phyloP scores from a whole-genome alignment of 1,284 basidiomycete species.

The Tausonia pullulans region DNA sequence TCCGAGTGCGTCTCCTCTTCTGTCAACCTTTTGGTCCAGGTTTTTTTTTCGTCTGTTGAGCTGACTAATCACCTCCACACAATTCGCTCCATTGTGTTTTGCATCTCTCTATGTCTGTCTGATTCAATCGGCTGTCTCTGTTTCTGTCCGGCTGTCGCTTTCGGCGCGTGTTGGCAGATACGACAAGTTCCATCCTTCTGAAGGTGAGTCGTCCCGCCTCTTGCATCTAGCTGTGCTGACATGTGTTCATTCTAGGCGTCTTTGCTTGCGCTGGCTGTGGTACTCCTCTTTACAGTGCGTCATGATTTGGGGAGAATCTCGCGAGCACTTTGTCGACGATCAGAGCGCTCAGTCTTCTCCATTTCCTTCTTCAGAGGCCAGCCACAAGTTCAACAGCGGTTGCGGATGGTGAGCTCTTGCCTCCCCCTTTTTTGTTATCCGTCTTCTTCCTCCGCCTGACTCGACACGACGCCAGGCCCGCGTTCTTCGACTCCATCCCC shows the following conservation, averaged over 20 bases:
- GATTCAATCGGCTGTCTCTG: too few species aligned
- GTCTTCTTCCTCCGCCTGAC: neutral
- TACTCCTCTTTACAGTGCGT: slow-evolving; percentile 3
- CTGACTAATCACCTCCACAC: too few species aligned
- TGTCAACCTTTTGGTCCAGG: too few species aligned
- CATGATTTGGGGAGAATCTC: neutral
- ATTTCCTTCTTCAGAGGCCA: slow-evolving; percentile 1
- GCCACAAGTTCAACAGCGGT: slow-evolving; percentile 15
- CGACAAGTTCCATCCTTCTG: slow-evolving; percentile 14
- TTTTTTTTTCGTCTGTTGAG: too few species aligned
- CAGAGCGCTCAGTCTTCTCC: neutral
- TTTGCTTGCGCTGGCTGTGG: slow-evolving; percentile 16
- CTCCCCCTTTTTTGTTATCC: neutral
- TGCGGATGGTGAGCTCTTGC: slow-evolving; percentile 6
- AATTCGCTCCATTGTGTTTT: too few species aligned
- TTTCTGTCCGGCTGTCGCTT: too few species aligned
- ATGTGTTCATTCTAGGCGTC: neutral
- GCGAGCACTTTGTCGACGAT: neutral
- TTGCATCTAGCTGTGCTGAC: too few species aligned
- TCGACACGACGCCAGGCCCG: neutral
- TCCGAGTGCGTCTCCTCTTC: neutral
- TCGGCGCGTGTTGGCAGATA: neutral
- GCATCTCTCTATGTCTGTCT: too few species aligned
- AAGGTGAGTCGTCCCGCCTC: neutral
- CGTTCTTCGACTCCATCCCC: slow-evolving; percentile 17